Percentiles rank a stretch among this genome's conserved stretches.
Conservation (phyloP, 768 basidiomycete species). For the Clitopilus hobsonii region DNA sequence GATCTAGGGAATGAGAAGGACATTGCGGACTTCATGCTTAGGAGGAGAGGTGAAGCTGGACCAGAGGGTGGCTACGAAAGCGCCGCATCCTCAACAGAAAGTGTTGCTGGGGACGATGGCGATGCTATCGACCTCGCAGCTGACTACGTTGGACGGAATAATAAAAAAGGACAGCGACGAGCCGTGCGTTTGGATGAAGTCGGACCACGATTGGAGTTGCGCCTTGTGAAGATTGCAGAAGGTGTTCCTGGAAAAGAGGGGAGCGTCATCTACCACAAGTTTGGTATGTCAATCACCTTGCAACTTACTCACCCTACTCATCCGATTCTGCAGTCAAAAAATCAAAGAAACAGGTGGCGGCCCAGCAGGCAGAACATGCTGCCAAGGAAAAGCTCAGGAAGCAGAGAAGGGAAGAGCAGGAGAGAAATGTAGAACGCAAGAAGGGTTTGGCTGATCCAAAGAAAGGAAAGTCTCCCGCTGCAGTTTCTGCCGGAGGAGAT, state of each 20-base stretch:
- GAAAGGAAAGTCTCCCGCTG: conserved; percentile 17
- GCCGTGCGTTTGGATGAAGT: conserved; percentile 92
- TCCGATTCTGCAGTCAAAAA: conserved; percentile 71
- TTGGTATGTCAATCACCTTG: conserved; percentile 51
- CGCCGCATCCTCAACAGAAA: conserved; percentile 76
- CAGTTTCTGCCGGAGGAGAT: conserved; percentile 6
- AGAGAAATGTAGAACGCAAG: conserved; percentile 85
- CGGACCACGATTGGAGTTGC: conserved; percentile 92
- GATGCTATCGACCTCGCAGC: conserved; percentile 82
- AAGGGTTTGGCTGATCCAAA: conserved; percentile 33
- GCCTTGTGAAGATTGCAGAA: conserved; percentile 90
- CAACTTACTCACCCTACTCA: conserved; percentile 3
- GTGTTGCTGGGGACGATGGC: conserved; percentile 80
- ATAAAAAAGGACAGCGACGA: conserved; percentile 84
- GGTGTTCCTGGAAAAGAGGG: conserved; percentile 93
- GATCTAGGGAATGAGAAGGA: conserved; percentile 90
- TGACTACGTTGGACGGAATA: conserved; percentile 94
- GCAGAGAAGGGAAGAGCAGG: conserved; percentile 84
- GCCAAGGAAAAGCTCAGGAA: conserved; percentile 73
- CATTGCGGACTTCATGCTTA: conserved; percentile 90
- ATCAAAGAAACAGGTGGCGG: conserved; percentile 67
- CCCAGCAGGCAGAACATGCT: conserved; percentile 68
- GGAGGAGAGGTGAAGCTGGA: conserved; percentile 57
- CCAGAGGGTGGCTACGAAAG: conserved; percentile 75
- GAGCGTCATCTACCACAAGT: conserved; percentile 89